A percentile compares a stretch with the other conserved stretches of the same genome.
Evolutionary conservation across 164 flowering plant genomes (phyloP).

Genomic region (Tetrastigma voinierianum): DNA sequence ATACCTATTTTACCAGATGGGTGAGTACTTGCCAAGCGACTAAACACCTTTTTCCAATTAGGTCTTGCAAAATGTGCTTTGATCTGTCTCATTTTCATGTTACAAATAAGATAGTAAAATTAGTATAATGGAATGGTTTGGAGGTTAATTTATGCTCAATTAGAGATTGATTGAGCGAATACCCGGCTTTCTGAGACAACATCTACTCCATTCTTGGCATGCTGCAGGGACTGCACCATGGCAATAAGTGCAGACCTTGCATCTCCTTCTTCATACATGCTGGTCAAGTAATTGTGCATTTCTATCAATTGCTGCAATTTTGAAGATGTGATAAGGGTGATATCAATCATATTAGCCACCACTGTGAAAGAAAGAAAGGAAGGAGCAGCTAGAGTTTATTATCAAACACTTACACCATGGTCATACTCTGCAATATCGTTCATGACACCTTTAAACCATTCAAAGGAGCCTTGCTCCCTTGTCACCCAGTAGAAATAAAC

Average conservation of each 20-base stretch:
- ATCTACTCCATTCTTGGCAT: slow-evolving; percentile 87
- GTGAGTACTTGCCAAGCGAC: slow-evolving; percentile 50
- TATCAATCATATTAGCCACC: background rate
- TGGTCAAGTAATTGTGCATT: slow-evolving; percentile 94
- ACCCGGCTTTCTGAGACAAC: slow-evolving; percentile 88
- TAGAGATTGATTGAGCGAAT: slow-evolving; percentile 7
- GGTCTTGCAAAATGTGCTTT: slow-evolving; percentile 94
- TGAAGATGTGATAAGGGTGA: background rate
- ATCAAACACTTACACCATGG: slow-evolving; percentile 39
- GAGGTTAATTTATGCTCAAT: background rate
- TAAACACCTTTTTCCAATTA: slow-evolving; percentile 90
- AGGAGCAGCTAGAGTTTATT: background rate
- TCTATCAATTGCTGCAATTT: slow-evolving; percentile 68
- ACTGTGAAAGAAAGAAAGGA: background rate
- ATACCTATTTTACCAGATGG: slow-evolving; percentile 64
- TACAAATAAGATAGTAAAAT: slow-evolving; percentile 2
- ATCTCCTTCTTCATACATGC: slow-evolving; percentile 96
- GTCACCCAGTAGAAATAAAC: slow-evolving; percentile 98
- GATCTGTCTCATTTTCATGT: slow-evolving; percentile 48
- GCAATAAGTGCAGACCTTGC: slow-evolving; percentile 91
- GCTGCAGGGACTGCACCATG: slow-evolving; percentile 91
- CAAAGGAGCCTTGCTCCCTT: slow-evolving; percentile 90
- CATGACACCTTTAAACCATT: slow-evolving; percentile 99
- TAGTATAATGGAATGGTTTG: background rate
- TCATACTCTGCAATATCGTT: slow-evolving; percentile 83